These are phyloP conservation scores for Meyerozyma smithsonii DNA, from an alignment of 1,139 yeast genomes.

Conservation along the genomic window DNA sequence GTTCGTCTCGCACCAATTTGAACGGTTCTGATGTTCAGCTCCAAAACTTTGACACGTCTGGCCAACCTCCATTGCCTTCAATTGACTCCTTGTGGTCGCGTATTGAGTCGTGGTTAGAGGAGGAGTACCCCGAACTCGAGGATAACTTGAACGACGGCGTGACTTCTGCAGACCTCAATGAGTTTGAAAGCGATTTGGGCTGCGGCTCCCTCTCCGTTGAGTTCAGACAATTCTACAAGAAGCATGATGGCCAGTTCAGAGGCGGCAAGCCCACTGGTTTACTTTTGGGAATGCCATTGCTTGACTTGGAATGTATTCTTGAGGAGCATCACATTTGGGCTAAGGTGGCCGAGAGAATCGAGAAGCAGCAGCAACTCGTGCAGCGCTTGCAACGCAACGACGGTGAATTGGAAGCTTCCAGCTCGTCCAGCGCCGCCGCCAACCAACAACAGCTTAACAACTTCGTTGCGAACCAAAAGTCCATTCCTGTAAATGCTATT, in stretches of 20 bases:
- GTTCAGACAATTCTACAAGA: constrained; percentile 67
- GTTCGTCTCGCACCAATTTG: constrained; percentile 17
- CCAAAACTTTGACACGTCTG: constrained; percentile 41
- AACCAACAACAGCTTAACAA: constrained; percentile 15
- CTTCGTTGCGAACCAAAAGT: constrained; percentile 48
- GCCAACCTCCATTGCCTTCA: constrained; percentile 70
- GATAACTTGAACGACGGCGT: constrained; percentile 70
- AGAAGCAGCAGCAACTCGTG: constrained; percentile 33
- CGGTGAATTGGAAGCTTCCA: constrained; percentile 10
- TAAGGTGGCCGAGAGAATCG: constrained; percentile 54
- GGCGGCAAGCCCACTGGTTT: constrained; percentile 76
- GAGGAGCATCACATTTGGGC: constrained; percentile 75
- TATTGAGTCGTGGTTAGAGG: constrained; percentile 69
- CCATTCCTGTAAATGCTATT: constrained; percentile 53
- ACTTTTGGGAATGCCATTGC: constrained; percentile 62
- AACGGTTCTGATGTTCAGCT: constrained; percentile 29
- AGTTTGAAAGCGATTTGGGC: constrained; percentile 67
- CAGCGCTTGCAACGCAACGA: constrained; percentile 26
- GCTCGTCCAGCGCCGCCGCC: constrained; percentile 14
- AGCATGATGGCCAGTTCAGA: constrained; percentile 79
- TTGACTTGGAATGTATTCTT: constrained; percentile 66
- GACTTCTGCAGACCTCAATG: constrained; percentile 71
- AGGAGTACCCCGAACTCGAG: constrained; percentile 73
- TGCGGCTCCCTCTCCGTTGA: constrained; percentile 64
- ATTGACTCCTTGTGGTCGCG: constrained; percentile 70